These are phyloP conservation scores for Aspergillus aculeatinus DNA, from an alignment of 2,329 filamentous ascomycete genomes.

Conservation along the genomic window DNA sequence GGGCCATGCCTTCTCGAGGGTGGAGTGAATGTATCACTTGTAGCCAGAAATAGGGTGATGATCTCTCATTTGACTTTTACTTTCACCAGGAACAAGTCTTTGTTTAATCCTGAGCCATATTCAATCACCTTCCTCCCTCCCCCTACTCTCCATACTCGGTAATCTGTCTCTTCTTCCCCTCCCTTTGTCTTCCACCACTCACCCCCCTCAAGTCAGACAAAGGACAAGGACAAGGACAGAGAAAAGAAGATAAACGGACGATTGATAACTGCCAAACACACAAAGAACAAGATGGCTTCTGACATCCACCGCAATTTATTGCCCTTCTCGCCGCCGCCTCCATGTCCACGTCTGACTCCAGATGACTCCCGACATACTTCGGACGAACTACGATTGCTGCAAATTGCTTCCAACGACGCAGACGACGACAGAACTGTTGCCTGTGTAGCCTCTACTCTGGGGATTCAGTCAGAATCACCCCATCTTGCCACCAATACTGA, in stretches of 20 bases:
- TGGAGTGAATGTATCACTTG: not conserved
- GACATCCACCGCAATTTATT: not conserved
- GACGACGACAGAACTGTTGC: no score
- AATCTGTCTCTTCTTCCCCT: not conserved
- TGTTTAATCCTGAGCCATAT: not conserved
- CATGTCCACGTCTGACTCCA: not conserved
- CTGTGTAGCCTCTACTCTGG: no score
- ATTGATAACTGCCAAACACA: not conserved
- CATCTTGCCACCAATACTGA: no score
- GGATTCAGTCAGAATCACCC: no score
- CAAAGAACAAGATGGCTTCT: not conserved
- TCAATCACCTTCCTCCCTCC: not conserved
- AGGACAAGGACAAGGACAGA: not conserved
- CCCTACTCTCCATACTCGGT: not conserved
- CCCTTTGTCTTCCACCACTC: not conserved
- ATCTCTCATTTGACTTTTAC: not conserved
- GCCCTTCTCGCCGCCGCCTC: not conserved
- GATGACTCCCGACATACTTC: not conserved
- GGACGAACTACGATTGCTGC: not conserved
- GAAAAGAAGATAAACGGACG: not conserved
- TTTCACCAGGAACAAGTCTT: not conserved
- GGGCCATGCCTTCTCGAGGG: not conserved
- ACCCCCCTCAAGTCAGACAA: not conserved
- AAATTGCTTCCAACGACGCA: not conserved
- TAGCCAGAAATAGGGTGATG: not conserved